A percentile compares a stretch with the other conserved stretches of the same genome.
Evolutionary conservation across 2,329 filamentous ascomycete genomes (phyloP).

Genomic region (Scorias spongiosa): DNA sequence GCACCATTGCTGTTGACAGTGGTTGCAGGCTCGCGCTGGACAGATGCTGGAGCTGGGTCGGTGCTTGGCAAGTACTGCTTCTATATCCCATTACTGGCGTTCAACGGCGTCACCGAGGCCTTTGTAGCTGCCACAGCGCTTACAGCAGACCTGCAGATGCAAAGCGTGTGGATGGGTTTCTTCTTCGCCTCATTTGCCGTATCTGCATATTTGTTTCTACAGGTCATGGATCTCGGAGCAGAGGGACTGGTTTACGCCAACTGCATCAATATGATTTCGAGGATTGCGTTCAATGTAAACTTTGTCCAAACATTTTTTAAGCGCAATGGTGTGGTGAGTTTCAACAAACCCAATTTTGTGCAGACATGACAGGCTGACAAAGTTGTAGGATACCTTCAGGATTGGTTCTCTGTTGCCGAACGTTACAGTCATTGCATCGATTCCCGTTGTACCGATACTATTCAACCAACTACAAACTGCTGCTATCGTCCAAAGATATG

Average conservation of each 20-base stretch:
- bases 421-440: constrained; percentile 20
- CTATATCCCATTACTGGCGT: constrained; percentile 80
- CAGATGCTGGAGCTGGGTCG: constrained; percentile 51
- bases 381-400: not conserved
- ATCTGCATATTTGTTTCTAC: constrained; percentile 60
- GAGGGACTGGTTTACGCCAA: constrained; percentile 75
- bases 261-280: constrained; percentile 72
- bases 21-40: constrained; percentile 66
- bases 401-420: constrained; percentile 21
- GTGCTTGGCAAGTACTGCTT: constrained; percentile 74
- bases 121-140: constrained; percentile 82
- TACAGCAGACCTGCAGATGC: constrained; percentile 55
- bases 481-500: constrained; percentile 18
- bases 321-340: constrained; percentile 22
- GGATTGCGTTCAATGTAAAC: constrained; percentile 62
- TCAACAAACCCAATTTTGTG: not conserved
- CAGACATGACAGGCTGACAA: not conserved
- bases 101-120: constrained; percentile 83
- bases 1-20: constrained; percentile 59
- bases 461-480: constrained; percentile 16
- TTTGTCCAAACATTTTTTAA: constrained; percentile 58
- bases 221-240: constrained; percentile 55
- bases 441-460: constrained; percentile 22
- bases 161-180: constrained; percentile 69
- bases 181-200: constrained; percentile 66